Base-by-base conservation (phyloP, 2,329 filamentous ascomycete genomes). In the Capronia coronata region DNA sequence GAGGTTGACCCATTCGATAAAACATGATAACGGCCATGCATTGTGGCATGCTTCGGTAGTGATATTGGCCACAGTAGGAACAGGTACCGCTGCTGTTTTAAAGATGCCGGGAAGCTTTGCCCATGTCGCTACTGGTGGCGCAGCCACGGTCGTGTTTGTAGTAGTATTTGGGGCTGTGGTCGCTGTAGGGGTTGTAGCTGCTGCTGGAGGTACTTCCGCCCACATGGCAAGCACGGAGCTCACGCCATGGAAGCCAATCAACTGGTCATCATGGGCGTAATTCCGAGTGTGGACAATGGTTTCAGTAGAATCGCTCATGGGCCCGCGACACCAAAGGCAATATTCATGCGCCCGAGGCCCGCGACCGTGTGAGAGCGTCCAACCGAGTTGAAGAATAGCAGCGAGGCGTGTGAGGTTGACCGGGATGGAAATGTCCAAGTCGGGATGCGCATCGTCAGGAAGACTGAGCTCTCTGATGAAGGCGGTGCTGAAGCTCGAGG, bases 281-380 rank as follows among this genome's bases (percentile, higher is more conserved):
- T 3, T 7, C 3, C 25, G 16, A 5, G 34, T 19, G 42, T 56
- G 53, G 35, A 51, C 45, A 23, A 56, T 39, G n/a, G 51, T 50
- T 8, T 56, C 27, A 10, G 43, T 39, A 22, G 41, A 38, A 11
- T 48, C 37, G 7, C 18, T 44, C 38, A 56, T 29, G 10, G 42
- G n/a, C 16, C 47, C 50, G n/a, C 48, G 48, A 27, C 54, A 56
- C 47, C 47, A 53, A 14, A 53, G 40, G 21, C 54, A 56, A 14
- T 19, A 22, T 6, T 38, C 38, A 18, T 51, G 40, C 2, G 51
- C 18, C 7, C 54, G 50, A n/a, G 54, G 54, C 21, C 54, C 54
- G 8, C 43, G 43, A 13, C 54, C 54, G 23, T 25, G 46, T 16
- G 35, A 37, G 2, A 51, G n/a, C 2, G 14, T 42, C 54, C 54